Evolutionary conservation across 768 basidiomycete species (phyloP).

Genomic region (Mycena crocata): DNA sequence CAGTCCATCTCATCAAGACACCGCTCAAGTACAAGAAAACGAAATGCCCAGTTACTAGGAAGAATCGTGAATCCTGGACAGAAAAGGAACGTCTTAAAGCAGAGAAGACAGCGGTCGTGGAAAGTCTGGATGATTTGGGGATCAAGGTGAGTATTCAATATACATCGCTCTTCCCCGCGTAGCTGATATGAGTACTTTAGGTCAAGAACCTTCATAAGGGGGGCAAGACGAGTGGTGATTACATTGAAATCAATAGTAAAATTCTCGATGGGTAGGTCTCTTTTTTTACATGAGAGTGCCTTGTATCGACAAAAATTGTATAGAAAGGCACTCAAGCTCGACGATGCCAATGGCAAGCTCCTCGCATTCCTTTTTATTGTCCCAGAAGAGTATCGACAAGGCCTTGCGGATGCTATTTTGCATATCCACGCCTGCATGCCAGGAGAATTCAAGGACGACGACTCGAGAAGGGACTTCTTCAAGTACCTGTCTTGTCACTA

Average conservation of each 20-base stretch:
- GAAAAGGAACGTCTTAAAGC: neutral
- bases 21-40: slow-evolving; percentile 4
- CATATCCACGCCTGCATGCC: slow-evolving; percentile 4
- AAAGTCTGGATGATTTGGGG: neutral
- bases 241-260: slow-evolving; percentile 5
- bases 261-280: slow-evolving; percentile 8
- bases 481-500: slow-evolving; percentile 19
- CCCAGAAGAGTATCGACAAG: neutral
- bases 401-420: neutral
- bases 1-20: neutral
- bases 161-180: neutral
- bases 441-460: slow-evolving; percentile 12
- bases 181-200: neutral
- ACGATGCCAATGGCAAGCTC: slow-evolving; percentile 4
- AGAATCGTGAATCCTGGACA: neutral
- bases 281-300: neutral
- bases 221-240: neutral
- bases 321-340: slow-evolving; percentile 2
- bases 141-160: neutral
- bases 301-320: neutral
- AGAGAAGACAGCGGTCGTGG: neutral
- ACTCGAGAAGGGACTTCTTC: neutral
- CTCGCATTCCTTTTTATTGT: neutral
- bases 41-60: neutral
- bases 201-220: neutral